Base-by-base conservation (phyloP, 768 basidiomycete genomes). In the Hericium erinaceus region DNA sequence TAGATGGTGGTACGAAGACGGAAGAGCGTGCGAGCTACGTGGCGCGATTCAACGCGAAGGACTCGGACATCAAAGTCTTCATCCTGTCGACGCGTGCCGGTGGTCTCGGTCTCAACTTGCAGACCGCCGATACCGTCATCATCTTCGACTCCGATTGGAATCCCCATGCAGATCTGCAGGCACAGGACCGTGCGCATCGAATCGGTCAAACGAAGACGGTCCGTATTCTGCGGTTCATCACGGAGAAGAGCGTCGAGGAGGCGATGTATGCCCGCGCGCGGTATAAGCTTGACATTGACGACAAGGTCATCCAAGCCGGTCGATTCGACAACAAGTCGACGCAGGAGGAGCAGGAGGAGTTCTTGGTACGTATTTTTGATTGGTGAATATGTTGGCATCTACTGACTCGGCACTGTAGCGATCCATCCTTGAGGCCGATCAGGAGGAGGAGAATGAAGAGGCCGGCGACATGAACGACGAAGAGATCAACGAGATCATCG, bases 131-230 rank as follows among this genome's bases (percentile, higher is more conserved):
- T 68, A 95, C 94, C 0, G 93, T 95, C 28, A 87, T 93, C 48
- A 85, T 93, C 56, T 88, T 91, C 64, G 88, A 91, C 73, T 82
- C 80, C 67, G 89, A 92, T 67, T 89, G 87, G 79, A 99, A 98
- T 75, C 95, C 95, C 50, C 95, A 98, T 65, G 95, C 97, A 53
- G 95, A 99, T 85, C 75, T 98, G 60, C 97, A 99, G 72, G 97
- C 97, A 12, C 97, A 99, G 71, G 95, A 99, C 83, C 92, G 95
- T 79, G 92, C 92, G 11, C 95, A 99, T 80, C 95, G 97, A 81
- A 99, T 99, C 66, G 97, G 97, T 58, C 97, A 99, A 69, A 99
- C 97, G 58, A 95, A 95, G 72, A 90, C 94, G 48, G 97, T 99
- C 18, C 85, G 95, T 37, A 98, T 99, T 61, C 78, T 98, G 62